Evolutionary conservation across 2,329 filamentous ascomycete genomes (phyloP).

Genomic region (Hymenoscyphus albidus): DNA sequence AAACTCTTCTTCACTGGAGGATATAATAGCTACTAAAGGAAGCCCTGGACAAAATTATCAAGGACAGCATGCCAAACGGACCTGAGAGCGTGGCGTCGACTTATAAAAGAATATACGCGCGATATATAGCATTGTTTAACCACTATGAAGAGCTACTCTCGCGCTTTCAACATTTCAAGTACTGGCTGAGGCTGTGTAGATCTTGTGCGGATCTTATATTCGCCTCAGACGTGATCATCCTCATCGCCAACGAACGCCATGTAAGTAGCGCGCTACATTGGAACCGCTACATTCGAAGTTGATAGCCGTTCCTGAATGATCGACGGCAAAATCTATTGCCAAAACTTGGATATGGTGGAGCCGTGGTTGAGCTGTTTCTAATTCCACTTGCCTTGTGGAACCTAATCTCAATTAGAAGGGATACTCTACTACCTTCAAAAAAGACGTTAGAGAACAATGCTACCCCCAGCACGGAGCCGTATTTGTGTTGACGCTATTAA

Average conservation of each 20-base stretch:
- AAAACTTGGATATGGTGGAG: slow-evolving; percentile 9
- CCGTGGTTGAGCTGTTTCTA: slow-evolving; percentile 11
- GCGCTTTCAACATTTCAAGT: background rate
- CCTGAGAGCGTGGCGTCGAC: too few relatives aligned
- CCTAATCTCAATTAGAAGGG: slow-evolving; percentile 14
- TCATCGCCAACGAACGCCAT: background rate
- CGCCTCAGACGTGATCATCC: background rate
- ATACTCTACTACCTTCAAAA: slow-evolving; percentile 9
- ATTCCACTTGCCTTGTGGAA: slow-evolving; percentile 12
- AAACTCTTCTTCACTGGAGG: too few relatives aligned
- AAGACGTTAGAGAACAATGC: slow-evolving; percentile 9
- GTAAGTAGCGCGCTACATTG: background rate
- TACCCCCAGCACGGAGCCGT: slow-evolving; percentile 14
- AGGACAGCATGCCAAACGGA: background rate
- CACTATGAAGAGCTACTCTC: background rate
- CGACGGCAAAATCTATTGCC: slow-evolving; percentile 10
- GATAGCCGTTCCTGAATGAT: background rate
- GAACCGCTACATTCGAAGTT: background rate
- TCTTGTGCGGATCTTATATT: background rate
- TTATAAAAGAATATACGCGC: too few relatives aligned
- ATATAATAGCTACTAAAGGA: background rate
- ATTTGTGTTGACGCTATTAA: slow-evolving; percentile 17
- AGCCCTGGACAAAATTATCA: background rate
- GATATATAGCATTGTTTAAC: background rate
- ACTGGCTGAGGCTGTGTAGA: background rate